Evolutionary conservation across 441 rosid species (phyloP).

Genomic region (Euphorbia corollata): DNA sequence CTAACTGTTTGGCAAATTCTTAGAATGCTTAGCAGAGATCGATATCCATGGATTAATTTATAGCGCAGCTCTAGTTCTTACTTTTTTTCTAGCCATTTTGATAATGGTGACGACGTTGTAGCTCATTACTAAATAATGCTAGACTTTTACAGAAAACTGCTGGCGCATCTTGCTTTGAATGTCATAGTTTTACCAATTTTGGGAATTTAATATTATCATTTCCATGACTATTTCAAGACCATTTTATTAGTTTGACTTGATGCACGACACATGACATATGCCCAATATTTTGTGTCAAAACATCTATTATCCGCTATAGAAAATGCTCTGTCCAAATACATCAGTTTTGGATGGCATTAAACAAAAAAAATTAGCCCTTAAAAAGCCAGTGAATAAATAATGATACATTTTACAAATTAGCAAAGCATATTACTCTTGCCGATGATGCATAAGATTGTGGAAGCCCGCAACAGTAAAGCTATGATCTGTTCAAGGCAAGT

Average conservation of each 20-base stretch:
- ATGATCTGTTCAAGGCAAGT: slow-evolving; percentile 2
- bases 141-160: neutral
- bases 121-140: slow-evolving; percentile 2
- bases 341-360: neutral
- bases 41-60: neutral
- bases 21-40: neutral
- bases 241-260: neutral
- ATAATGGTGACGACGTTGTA: slow-evolving; percentile 11
- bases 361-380: slow-evolving; percentile 5
- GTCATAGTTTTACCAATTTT: neutral
- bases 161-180: neutral
- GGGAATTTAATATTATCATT: neutral
- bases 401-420: neutral
- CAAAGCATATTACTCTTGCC: neutral
- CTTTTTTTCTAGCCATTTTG: neutral
- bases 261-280: neutral
- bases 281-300: neutral
- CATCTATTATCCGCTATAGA: neutral
- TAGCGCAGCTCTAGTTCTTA: slow-evolving; percentile 15
- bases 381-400: slow-evolving; percentile 9
- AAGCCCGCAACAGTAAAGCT: no score
- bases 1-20: slow-evolving; percentile 17
- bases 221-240: neutral
- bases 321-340: neutral
- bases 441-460: neutral